phyloP scores from a whole-genome alignment of 768 basidiomycete species.

The Leccinum disarticulatum region DNA sequence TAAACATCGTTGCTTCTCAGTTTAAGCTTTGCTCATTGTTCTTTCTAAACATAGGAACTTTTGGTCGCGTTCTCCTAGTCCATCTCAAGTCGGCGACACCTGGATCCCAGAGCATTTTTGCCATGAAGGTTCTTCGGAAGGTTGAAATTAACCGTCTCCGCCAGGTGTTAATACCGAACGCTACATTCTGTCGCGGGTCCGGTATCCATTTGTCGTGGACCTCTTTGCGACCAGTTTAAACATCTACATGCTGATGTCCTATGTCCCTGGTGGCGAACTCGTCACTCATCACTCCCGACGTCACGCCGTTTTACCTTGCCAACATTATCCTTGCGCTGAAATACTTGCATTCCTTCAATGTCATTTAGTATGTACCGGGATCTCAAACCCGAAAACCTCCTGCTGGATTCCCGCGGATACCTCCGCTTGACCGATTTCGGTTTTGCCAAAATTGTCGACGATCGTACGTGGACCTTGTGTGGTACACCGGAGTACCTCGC shows the following conservation, averaged over 20 bases:
- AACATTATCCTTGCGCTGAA: slow-evolving; percentile 94
- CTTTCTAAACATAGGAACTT: slow-evolving; percentile 88
- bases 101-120: slow-evolving; percentile 55
- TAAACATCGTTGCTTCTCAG: slow-evolving; percentile 33
- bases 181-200: slow-evolving; percentile 85
- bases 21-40: slow-evolving; percentile 2
- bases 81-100: slow-evolving; percentile 60
- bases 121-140: slow-evolving; percentile 88
- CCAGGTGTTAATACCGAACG: slow-evolving; percentile 98
- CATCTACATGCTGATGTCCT: slow-evolving; percentile 97
- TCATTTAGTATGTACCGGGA: slow-evolving; percentile 83
- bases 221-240: slow-evolving; percentile 91
- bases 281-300: slow-evolving; percentile 96
- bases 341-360: slow-evolving; percentile 93
- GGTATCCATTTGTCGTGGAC: slow-evolving; percentile 96
- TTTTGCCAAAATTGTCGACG: slow-evolving; percentile 96
- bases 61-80: slow-evolving; percentile 90
- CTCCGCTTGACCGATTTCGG: slow-evolving; percentile 96
- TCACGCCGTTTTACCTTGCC: slow-evolving; percentile 96
- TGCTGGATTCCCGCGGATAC: slow-evolving; percentile 91
- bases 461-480: slow-evolving; percentile 97
- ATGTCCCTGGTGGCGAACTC: slow-evolving; percentile 94
- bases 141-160: slow-evolving; percentile 83
- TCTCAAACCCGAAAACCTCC: slow-evolving; percentile 97
- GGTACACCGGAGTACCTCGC: slow-evolving; percentile 96